Base-by-base conservation (phyloP, 495 filamentous ascomycete genomes). In the Penicillium riverlandense region DNA sequence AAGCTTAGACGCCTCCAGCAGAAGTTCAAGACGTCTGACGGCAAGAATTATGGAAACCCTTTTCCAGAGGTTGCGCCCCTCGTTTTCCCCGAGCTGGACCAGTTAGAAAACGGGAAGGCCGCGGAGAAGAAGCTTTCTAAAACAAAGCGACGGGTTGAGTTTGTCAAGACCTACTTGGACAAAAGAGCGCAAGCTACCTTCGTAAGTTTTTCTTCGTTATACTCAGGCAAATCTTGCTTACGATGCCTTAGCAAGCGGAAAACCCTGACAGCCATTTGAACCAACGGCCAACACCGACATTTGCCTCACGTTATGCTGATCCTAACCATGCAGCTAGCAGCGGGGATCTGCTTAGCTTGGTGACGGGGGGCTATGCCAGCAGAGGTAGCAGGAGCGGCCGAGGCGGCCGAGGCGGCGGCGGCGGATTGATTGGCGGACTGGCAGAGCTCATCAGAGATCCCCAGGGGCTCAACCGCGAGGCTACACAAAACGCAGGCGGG, bases 91-190 rank as follows among this genome's bases (percentile, higher is more conserved):
- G 65, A 52, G 10, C 7, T 38, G 15, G 36, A 40, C 27, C 22
- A 6, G 2, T 22, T 22, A 22, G 22, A 22, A 3, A 22, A 22
- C 6, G 10, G 12, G 34, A 1, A 29, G 4, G 28, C 47, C 9
- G 37, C 45, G 13, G 41, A 48, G 40, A 2, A 36, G 35, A 32
- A 52, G 35, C 14, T 34, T 15, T 35, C 37, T 6, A 52, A 47
- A 16, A 12, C 47, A 32, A 38, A 37, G 36, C 57, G 56, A 12
- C 54, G 49, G 7, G 47, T 54, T 37, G 46, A 48, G 8, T 75
- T 72, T 40, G 52, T 75, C 0, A 64, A 46, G 11, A 62, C 71
- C 39, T 77, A 79, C 38, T 56, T 64, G 32, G 76, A 79, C 48
- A 54, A 62, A 30, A 49, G 68, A 40, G 64, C 68, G 1, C 68